Percentiles rank a stretch among this genome's conserved stretches.
Conservation (phyloP, 495 filamentous ascomycete genomes). For the Talaromyces thailandensis region DNA sequence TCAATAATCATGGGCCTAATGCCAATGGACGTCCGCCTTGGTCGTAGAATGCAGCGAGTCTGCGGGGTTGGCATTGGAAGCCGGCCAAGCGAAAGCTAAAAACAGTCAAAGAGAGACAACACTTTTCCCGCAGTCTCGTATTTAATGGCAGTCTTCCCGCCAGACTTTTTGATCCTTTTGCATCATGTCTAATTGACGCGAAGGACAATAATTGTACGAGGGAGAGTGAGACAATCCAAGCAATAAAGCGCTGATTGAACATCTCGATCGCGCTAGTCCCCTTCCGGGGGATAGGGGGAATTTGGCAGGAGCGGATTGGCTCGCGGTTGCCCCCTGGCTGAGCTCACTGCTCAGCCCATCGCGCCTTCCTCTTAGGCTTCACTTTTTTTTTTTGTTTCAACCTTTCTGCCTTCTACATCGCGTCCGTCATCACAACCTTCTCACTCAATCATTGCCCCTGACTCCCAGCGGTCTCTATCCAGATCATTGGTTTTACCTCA, state of each 20-base stretch:
- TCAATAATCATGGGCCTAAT: background rate
- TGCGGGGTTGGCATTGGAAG: background rate
- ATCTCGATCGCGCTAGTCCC: background rate
- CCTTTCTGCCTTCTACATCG: background rate
- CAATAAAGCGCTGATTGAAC: background rate
- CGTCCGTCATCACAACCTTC: background rate
- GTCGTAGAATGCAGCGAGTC: background rate
- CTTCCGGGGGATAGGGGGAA: background rate
- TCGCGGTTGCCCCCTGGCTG: slow-evolving; percentile 1
- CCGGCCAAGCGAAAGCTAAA: background rate
- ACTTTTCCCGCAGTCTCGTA: background rate
- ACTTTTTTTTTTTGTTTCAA: slow-evolving; percentile 1
- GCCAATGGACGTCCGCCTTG: background rate
- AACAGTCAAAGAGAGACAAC: background rate
- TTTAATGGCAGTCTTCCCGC: background rate
- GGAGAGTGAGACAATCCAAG: background rate
- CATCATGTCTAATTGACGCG: background rate
- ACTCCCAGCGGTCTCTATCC: background rate
- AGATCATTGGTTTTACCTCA: background rate
- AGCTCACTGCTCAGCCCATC: background rate
- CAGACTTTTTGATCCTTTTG: background rate
- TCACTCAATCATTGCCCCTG: background rate
- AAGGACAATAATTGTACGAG: background rate
- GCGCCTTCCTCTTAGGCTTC: slow-evolving; percentile 3
- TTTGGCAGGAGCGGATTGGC: slow-evolving; percentile 5